Conservation (phyloP, 805 yeast species). For the Kluyveromyces nonfermentans region DNA sequence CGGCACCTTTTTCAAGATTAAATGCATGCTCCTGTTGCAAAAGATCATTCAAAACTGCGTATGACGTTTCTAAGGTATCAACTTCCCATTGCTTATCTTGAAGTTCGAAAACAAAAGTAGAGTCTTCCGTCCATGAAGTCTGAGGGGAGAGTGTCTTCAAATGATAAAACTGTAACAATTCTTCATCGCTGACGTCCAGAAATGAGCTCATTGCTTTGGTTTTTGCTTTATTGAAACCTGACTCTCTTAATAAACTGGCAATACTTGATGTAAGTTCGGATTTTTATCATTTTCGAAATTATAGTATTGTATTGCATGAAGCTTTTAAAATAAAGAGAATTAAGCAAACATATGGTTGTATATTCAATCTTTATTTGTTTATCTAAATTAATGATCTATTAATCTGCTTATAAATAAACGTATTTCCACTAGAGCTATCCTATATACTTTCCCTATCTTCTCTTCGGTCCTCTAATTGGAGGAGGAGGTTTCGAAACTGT, state of each 20-base stretch:
- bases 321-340: neutral
- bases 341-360: neutral
- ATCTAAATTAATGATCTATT: neutral
- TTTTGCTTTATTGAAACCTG: neutral
- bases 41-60: slow-evolving; percentile 26
- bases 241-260: neutral
- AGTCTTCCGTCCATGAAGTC: slow-evolving; percentile 29
- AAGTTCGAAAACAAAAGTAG: slow-evolving; percentile 19
- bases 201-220: slow-evolving; percentile 1
- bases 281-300: too few relatives aligned
- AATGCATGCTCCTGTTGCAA: slow-evolving; percentile 18
- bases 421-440: neutral
- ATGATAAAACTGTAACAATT: slow-evolving; percentile 34
- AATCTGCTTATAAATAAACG: neutral
- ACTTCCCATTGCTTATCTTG: slow-evolving; percentile 17
- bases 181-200: slow-evolving; percentile 18
- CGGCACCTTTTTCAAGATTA: slow-evolving; percentile 8
- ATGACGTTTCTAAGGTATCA: slow-evolving; percentile 25
- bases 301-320: neutral
- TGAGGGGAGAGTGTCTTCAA: slow-evolving; percentile 35
- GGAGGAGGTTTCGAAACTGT: slow-evolving; percentile 54
- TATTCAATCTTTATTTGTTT: neutral
- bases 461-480: slow-evolving; percentile 55
- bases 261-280: slow-evolving; percentile 5
- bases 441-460: slow-evolving; percentile 15